Evolutionary conservation across 768 basidiomycete species (phyloP).

Genomic region (Daedalea quercina): DNA sequence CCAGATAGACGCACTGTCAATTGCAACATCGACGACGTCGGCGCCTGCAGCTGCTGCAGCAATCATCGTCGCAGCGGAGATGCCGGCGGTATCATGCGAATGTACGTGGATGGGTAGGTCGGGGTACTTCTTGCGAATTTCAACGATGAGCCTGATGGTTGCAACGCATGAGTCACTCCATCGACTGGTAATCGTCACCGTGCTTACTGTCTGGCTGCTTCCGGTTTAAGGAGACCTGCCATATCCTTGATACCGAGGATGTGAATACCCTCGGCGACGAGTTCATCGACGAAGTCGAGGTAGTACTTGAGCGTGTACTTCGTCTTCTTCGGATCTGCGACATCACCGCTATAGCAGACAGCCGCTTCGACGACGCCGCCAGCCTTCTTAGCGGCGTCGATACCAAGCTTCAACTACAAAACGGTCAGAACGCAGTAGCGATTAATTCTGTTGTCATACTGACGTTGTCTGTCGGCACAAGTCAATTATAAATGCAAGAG

Average conservation of each 20-base stretch:
- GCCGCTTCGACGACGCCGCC: constrained; percentile 97
- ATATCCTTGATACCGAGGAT: constrained; percentile 98
- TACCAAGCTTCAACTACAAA: constrained; percentile 88
- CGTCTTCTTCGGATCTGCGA: constrained; percentile 87
- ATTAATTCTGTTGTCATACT: constrained; percentile 24
- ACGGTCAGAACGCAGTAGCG: constrained; percentile 7
- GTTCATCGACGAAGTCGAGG: constrained; percentile 89
- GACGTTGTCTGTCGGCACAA: constrained; percentile 55
- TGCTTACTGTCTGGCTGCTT: constrained; percentile 82
- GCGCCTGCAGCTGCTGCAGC: constrained; percentile 96
- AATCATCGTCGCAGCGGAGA: constrained; percentile 95
- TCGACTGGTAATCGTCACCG: neutral
- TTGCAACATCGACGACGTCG: constrained; percentile 96
- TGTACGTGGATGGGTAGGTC: constrained; percentile 99
- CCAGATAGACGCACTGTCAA: constrained; percentile 66
- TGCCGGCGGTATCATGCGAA: constrained; percentile 99
- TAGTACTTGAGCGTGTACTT: constrained; percentile 99
- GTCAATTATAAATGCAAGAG: neutral
- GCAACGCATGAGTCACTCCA: neutral
- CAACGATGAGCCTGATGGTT: constrained; percentile 75
- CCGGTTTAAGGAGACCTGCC: constrained; percentile 94
- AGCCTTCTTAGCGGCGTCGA: constrained; percentile 99
- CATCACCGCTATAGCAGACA: constrained; percentile 97
- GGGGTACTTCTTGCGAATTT: constrained; percentile 93
- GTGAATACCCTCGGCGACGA: constrained; percentile 93